phyloP scores from a whole-genome alignment of 179 eudicot species.

The Heliamphora pulchella region DNA sequence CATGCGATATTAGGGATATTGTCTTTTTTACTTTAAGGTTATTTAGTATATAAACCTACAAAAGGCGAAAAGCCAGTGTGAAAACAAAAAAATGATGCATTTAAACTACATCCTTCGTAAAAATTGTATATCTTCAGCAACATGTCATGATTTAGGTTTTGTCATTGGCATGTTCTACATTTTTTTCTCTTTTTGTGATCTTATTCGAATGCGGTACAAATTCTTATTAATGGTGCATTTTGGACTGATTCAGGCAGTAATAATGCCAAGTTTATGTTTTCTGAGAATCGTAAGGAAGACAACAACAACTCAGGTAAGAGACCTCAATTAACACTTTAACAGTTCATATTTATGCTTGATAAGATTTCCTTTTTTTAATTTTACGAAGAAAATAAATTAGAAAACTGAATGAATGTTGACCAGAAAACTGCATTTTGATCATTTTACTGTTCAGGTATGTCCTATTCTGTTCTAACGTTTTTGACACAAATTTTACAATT shows the following conservation, averaged over 20 bases:
- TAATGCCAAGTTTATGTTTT: constrained; percentile 54
- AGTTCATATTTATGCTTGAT: background rate
- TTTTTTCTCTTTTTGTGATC: background rate
- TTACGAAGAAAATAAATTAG: background rate
- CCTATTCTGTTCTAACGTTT: background rate
- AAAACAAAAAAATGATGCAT: background rate
- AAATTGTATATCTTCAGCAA: background rate
- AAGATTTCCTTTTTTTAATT: background rate
- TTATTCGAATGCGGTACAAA: background rate
- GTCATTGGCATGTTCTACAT: background rate
- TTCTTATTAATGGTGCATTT: background rate
- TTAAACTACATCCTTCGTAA: background rate
- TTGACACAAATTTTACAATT: background rate
- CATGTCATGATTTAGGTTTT: background rate
- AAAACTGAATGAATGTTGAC: background rate
- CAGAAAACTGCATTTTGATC: background rate
- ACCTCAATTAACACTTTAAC: too few relatives aligned
- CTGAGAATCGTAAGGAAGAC: constrained; percentile 48
- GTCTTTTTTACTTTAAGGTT: too few relatives aligned
- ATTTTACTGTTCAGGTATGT: background rate
- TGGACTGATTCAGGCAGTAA: constrained; percentile 39
- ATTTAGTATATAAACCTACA: too few relatives aligned
- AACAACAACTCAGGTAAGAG: constrained; percentile 46
- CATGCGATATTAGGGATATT: too few relatives aligned
- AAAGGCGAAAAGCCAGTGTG: background rate